Evolutionary conservation across 495 filamentous ascomycete genomes (phyloP).

Genomic region (Cenococcum geophilum): DNA sequence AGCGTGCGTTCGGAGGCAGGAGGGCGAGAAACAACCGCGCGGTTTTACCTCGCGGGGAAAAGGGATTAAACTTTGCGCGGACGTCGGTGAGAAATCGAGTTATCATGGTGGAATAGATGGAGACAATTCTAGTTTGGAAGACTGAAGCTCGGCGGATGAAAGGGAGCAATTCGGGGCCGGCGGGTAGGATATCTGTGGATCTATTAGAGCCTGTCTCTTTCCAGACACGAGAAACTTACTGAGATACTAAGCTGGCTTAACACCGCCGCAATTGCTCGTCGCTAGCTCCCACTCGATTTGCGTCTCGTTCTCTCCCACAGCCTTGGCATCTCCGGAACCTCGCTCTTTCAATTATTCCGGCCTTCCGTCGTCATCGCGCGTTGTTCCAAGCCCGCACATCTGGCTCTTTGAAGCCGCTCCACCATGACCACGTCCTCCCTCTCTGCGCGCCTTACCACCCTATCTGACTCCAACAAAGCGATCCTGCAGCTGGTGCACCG

Average conservation of each 20-base stretch:
- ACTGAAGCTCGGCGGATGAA: background rate
- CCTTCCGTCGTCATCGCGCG: too few species aligned
- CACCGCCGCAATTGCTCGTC: too few species aligned
- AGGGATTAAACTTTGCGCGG: conserved; percentile 84
- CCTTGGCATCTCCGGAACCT: too few species aligned
- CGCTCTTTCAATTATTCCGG: too few species aligned
- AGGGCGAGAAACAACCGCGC: conserved; percentile 80
- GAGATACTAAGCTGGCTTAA: too few species aligned
- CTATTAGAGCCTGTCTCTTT: too few species aligned
- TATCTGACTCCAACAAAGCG: conserved; percentile 62
- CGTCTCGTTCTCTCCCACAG: too few species aligned
- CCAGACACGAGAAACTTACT: too few species aligned
- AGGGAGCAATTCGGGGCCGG: too few species aligned
- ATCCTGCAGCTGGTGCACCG: conserved; percentile 69
- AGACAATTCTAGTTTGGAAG: background rate
- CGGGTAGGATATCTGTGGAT: too few species aligned
- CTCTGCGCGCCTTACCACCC: conserved; percentile 57
- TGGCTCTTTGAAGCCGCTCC: background rate
- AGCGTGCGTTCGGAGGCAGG: conserved; percentile 73
- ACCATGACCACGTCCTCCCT: conserved; percentile 45
- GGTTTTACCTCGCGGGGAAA: conserved; percentile 66
- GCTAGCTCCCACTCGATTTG: too few species aligned
- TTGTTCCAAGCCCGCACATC: background rate
- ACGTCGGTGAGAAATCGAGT: conserved; percentile 81
- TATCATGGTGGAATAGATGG: conserved; percentile 54